Conservation (phyloP, 768 basidiomycete species). For the Tylopilus balloui region DNA sequence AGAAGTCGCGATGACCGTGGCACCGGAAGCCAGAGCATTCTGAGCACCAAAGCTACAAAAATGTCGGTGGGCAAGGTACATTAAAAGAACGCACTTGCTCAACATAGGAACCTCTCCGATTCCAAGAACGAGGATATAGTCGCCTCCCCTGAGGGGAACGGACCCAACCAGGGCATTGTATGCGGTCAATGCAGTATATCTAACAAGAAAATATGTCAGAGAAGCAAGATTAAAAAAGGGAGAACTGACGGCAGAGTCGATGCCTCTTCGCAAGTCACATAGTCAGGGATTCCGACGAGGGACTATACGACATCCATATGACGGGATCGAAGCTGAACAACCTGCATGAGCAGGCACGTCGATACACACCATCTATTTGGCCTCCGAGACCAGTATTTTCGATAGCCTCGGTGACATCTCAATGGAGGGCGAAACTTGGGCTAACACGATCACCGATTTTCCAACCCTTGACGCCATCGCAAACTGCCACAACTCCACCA, state of each 20-base stretch:
- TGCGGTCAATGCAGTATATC: slow-evolving; percentile 58
- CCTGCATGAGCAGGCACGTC: slow-evolving; percentile 44
- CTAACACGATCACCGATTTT: slow-evolving; percentile 53
- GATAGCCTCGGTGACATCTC: slow-evolving; percentile 37
- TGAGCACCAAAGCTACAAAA: slow-evolving; percentile 49
- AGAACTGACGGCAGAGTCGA: slow-evolving; percentile 53
- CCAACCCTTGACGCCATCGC: slow-evolving; percentile 41
- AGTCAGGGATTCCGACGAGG: slow-evolving; percentile 48
- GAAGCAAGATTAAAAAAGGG: background rate
- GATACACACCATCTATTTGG: slow-evolving; percentile 44
- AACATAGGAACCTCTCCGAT: slow-evolving; percentile 58
- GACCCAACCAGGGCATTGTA: slow-evolving; percentile 55
- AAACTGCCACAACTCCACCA: slow-evolving; percentile 50
- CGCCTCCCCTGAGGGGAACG: slow-evolving; percentile 51
- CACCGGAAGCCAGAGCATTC: slow-evolving; percentile 59
- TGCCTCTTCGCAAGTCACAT: slow-evolving; percentile 60
- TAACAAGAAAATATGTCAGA: slow-evolving; percentile 11
- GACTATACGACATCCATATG: slow-evolving; percentile 23
- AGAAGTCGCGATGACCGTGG: slow-evolving; percentile 61
- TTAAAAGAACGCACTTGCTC: slow-evolving; percentile 4
- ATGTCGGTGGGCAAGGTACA: background rate
- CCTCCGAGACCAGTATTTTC: slow-evolving; percentile 42
- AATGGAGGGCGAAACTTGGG: slow-evolving; percentile 49
- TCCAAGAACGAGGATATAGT: slow-evolving; percentile 52
- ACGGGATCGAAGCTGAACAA: background rate